phyloP scores from a whole-genome alignment of 805 yeast genomes.

The Spathaspora gorwiae region DNA sequence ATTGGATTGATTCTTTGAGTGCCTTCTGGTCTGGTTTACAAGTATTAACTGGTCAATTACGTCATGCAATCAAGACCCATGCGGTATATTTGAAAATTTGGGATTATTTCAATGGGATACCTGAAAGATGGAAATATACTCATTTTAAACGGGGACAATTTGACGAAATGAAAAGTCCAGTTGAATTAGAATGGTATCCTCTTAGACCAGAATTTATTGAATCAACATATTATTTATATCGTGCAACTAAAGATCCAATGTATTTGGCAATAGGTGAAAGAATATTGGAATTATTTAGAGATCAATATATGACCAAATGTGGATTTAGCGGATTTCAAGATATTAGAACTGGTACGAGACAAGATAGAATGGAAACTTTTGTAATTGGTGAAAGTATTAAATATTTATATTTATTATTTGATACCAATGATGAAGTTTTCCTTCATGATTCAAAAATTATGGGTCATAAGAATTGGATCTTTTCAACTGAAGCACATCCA shows the following conservation, averaged over 20 bases:
- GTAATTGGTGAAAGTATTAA: slow-evolving; percentile 84
- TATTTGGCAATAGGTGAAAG: slow-evolving; percentile 72
- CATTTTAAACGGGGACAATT: slow-evolving; percentile 6
- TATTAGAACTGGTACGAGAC: slow-evolving; percentile 54
- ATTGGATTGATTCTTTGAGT: slow-evolving; percentile 81
- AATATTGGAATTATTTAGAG: slow-evolving; percentile 51
- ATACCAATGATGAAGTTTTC: slow-evolving; percentile 48
- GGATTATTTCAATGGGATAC: slow-evolving; percentile 75
- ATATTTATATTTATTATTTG: slow-evolving; percentile 76
- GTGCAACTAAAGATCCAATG: slow-evolving; percentile 84
- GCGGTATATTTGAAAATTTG: slow-evolving; percentile 67
- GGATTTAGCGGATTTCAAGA: slow-evolving; percentile 81
- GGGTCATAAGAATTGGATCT: slow-evolving; percentile 46
- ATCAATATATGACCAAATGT: slow-evolving; percentile 55
- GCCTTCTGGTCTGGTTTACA: slow-evolving; percentile 89
- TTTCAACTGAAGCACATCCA: slow-evolving; percentile 92
- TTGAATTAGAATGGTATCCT: slow-evolving; percentile 85
- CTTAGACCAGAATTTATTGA: slow-evolving; percentile 89
- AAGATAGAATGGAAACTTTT: slow-evolving; percentile 88
- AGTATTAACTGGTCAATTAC: slow-evolving; percentile 70
- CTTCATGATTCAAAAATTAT: slow-evolving; percentile 26
- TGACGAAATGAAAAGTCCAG: slow-evolving; percentile 4
- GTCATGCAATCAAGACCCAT: slow-evolving; percentile 61
- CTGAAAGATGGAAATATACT: slow-evolving; percentile 73
- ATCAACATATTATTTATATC: slow-evolving; percentile 75